Evolutionary conservation across 2,329 filamentous ascomycete genomes (phyloP).

Genomic region (Colletotrichum sp.): DNA sequence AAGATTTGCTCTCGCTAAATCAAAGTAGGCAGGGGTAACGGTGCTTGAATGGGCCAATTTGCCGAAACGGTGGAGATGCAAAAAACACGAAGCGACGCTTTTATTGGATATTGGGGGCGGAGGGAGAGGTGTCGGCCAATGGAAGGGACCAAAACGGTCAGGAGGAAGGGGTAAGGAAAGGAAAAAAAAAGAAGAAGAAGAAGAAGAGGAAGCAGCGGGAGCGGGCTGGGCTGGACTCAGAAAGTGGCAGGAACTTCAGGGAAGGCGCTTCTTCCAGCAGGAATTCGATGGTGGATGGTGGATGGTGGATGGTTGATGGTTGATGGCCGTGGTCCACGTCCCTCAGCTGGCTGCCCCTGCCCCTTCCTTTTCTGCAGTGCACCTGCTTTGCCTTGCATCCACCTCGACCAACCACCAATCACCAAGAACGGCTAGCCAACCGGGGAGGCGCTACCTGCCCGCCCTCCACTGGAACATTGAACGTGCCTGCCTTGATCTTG

Average conservation of each 20-base stretch:
- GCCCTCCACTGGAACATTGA: background rate
- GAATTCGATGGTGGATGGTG: background rate
- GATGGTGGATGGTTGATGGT: background rate
- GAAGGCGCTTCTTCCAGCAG: background rate
- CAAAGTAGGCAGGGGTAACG: background rate
- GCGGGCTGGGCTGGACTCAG: background rate
- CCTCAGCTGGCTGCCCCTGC: background rate
- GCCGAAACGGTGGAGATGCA: slow-evolving; percentile 17
- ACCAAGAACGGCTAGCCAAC: background rate
- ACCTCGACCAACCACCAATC: background rate
- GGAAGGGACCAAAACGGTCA: background rate
- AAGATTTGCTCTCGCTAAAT: slow-evolving; percentile 1
- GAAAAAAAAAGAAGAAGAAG: background rate
- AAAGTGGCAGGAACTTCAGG: background rate
- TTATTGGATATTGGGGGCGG: background rate
- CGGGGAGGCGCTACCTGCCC: background rate
- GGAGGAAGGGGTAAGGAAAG: background rate
- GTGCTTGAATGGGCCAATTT: slow-evolving; percentile 25
- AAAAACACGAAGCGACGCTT: background rate
- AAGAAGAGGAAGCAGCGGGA: background rate
- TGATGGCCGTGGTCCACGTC: background rate
- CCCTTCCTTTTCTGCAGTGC: background rate
- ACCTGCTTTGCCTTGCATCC: background rate
- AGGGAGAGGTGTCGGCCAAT: background rate
- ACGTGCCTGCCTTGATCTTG: background rate